A percentile compares a stretch with the other conserved stretches of the same genome.
phyloP scores from a whole-genome alignment of 257 asterid species.

The Agastache rugosa region DNA sequence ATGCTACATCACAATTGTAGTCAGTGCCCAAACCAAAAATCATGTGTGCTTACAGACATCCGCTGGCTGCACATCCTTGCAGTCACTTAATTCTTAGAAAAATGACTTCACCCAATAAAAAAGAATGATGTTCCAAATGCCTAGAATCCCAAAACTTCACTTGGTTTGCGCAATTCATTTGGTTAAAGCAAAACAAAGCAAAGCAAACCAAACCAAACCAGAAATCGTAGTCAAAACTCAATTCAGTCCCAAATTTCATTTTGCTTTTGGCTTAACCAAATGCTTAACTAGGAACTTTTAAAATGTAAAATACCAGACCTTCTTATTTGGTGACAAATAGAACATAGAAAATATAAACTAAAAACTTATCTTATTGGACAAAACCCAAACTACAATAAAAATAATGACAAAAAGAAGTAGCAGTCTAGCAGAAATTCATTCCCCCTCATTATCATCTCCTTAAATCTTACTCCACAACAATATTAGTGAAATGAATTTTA shows the following conservation, averaged over 20 bases:
- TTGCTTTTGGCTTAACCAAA: neutral
- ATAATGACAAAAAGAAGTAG: neutral
- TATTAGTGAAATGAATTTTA: neutral
- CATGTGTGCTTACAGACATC: neutral
- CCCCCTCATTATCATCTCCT: neutral
- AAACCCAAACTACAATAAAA: neutral
- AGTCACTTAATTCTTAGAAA: neutral
- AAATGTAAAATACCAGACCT: neutral
- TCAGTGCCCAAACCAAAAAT: constrained; percentile 17
- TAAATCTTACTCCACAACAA: neutral
- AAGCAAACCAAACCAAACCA: neutral
- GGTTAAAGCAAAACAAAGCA: no score
- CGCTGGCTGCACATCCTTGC: neutral
- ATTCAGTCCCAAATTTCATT: neutral
- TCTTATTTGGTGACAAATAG: neutral
- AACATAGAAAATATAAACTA: neutral
- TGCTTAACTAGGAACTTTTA: neutral
- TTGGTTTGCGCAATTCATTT: neutral
- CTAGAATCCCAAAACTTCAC: neutral
- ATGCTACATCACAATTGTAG: constrained; percentile 1
- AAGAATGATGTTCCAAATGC: neutral
- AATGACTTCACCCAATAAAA: neutral
- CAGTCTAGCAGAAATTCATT: neutral
- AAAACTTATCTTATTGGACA: neutral
- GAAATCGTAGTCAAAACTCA: neutral